Percentiles rank a stretch among this genome's conserved stretches.
phyloP scores from a whole-genome alignment of 805 yeast genomes.

The Pichia exigua region DNA sequence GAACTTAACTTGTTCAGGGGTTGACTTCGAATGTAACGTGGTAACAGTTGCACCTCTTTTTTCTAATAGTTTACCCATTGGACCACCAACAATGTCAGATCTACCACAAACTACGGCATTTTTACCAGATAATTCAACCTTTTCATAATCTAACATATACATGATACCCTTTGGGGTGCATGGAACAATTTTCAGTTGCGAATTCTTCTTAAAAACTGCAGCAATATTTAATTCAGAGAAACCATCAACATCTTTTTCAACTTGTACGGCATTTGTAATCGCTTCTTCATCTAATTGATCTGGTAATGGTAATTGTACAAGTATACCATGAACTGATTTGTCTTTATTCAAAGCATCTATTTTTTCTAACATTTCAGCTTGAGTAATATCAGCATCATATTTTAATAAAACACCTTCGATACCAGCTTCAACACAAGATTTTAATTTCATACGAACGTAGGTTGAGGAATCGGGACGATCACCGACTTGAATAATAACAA shows the following conservation, averaged over 20 bases:
- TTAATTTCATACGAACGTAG: conserved; percentile 84
- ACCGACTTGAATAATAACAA: conserved; percentile 87
- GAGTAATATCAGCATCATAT: conserved; percentile 53
- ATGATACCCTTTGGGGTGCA: conserved; percentile 95
- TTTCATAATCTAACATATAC: conserved; percentile 64
- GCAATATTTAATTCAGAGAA: conserved; percentile 86
- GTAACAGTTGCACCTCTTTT: conserved; percentile 85
- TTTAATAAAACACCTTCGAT: conserved; percentile 60
- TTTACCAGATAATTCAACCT: conserved; percentile 64
- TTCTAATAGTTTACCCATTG: conserved; percentile 77
- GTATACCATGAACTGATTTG: conserved; percentile 71
- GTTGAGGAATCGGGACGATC: conserved; percentile 83
- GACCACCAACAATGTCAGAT: conserved; percentile 93
- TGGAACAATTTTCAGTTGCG: conserved; percentile 75
- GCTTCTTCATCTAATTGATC: conserved; percentile 65
- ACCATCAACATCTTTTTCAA: conserved; percentile 91
- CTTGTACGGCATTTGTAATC: conserved; percentile 73
- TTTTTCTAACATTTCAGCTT: conserved; percentile 50
- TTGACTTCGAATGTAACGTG: conserved; percentile 68
- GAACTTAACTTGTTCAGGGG: conserved; percentile 44
- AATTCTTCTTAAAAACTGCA: conserved; percentile 81
- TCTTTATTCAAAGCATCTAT: conserved; percentile 65
- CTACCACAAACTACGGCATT: conserved; percentile 90
- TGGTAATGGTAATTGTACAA: conserved; percentile 90
- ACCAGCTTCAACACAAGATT: conserved; percentile 81